Conservation (phyloP, 768 basidiomycete genomes). For the Suillus discolor region DNA sequence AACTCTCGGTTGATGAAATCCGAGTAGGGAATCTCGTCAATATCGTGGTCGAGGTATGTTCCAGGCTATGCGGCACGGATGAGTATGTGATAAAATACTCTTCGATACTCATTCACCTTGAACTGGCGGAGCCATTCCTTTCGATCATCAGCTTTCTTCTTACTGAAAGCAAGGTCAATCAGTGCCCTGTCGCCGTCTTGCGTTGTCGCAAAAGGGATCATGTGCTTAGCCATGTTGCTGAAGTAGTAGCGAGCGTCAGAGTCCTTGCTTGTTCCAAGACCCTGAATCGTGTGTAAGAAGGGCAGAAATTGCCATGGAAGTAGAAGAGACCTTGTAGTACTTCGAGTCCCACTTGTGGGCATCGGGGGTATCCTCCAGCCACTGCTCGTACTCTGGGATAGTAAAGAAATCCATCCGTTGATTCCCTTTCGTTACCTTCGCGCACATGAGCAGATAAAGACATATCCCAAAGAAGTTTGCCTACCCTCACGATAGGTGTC, state of each 20-base stretch:
- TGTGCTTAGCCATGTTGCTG: slow-evolving; percentile 87
- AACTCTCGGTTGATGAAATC: slow-evolving; percentile 99
- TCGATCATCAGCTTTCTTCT: slow-evolving; percentile 98
- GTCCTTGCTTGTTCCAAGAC: slow-evolving; percentile 92
- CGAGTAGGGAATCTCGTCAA: slow-evolving; percentile 81
- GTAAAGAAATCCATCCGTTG: slow-evolving; percentile 91
- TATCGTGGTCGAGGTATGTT: slow-evolving; percentile 88
- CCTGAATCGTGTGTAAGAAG: slow-evolving; percentile 48
- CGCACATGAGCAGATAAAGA: neutral
- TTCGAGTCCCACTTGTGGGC: slow-evolving; percentile 87
- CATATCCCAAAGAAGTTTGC: slow-evolving; percentile 23
- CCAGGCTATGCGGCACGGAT: slow-evolving; percentile 62
- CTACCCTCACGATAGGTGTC: slow-evolving; percentile 93
- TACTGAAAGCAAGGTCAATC: slow-evolving; percentile 98
- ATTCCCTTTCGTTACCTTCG: slow-evolving; percentile 76
- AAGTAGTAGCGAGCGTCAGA: slow-evolving; percentile 94
- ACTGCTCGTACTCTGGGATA: slow-evolving; percentile 93
- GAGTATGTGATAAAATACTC: neutral
- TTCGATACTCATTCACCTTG: slow-evolving; percentile 53
- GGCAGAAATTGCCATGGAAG: neutral
- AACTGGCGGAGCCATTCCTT: slow-evolving; percentile 98
- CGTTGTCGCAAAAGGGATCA: slow-evolving; percentile 86
- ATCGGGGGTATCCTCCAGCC: slow-evolving; percentile 79
- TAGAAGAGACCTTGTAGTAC: slow-evolving; percentile 88
- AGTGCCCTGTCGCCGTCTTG: slow-evolving; percentile 83